Evolutionary conservation across 352 stramenopile genomes (phyloP).

Genomic region (Phytophthora idaei): DNA sequence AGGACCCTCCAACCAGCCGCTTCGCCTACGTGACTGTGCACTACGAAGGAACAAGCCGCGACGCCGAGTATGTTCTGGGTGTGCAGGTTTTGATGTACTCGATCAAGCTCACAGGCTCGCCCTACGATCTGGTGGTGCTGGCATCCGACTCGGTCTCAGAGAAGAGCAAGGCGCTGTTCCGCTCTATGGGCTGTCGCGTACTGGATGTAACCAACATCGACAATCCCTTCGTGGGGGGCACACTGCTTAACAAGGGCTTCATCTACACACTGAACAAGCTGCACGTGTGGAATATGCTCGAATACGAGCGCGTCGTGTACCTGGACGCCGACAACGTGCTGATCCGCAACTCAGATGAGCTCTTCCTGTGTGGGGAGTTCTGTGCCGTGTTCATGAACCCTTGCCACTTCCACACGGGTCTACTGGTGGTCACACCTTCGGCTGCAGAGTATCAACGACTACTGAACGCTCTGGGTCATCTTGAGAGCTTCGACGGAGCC

Average conservation of each 20-base stretch:
- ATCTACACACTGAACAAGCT: slow-evolving; percentile 93
- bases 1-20: slow-evolving; percentile 48
- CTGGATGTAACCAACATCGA: slow-evolving; percentile 88
- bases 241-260: slow-evolving; percentile 86
- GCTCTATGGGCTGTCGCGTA: slow-evolving; percentile 82
- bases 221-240: slow-evolving; percentile 83
- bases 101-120: slow-evolving; percentile 84
- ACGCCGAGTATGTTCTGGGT: slow-evolving; percentile 85
- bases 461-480: slow-evolving; percentile 56
- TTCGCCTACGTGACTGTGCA: slow-evolving; percentile 89
- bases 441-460: slow-evolving; percentile 73
- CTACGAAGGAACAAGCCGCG: slow-evolving; percentile 84
- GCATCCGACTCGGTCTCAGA: slow-evolving; percentile 85
- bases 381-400: slow-evolving; percentile 93
- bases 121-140: slow-evolving; percentile 86
- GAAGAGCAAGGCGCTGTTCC: slow-evolving; percentile 75
- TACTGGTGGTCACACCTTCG: slow-evolving; percentile 86
- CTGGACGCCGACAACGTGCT: slow-evolving; percentile 92
- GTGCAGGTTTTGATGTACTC: slow-evolving; percentile 88
- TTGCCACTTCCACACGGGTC: slow-evolving; percentile 89
- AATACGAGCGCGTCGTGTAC: slow-evolving; percentile 92
- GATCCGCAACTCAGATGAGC: slow-evolving; percentile 88
- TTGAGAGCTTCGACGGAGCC: slow-evolving; percentile 80
- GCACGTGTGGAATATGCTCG: slow-evolving; percentile 90
- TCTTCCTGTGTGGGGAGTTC: slow-evolving; percentile 88